These are phyloP conservation scores for Lentinus brumalis DNA, from an alignment of 768 basidiomycete species.

Conservation along the genomic window DNA sequence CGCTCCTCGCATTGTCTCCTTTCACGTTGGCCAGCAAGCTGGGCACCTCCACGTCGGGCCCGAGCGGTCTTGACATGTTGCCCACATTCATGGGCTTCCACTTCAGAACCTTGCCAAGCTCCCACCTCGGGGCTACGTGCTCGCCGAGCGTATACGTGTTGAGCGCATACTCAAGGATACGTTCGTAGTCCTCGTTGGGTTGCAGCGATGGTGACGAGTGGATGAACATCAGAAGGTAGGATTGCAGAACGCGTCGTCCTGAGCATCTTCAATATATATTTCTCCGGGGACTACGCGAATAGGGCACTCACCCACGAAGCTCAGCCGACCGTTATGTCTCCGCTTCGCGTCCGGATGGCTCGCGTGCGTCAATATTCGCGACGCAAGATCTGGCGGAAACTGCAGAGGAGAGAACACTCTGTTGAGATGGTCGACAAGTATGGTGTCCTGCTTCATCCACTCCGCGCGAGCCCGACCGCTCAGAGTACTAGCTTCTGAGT, in stretches of 20 bases:
- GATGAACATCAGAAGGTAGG: conserved; percentile 75
- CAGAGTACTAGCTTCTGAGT: background rate
- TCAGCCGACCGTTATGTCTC: conserved; percentile 73
- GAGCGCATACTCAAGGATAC: conserved; percentile 54
- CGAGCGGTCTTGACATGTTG: conserved; percentile 15
- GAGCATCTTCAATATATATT: background rate
- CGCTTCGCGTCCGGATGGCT: conserved; percentile 66
- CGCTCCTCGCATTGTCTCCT: conserved; percentile 32
- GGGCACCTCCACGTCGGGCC: conserved; percentile 12
- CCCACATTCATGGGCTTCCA: conserved; percentile 59
- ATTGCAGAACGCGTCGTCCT: conserved; percentile 79
- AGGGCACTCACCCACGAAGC: conserved; percentile 65
- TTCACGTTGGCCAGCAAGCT: conserved; percentile 15
- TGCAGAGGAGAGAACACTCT: conserved; percentile 63
- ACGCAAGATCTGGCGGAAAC: conserved; percentile 72
- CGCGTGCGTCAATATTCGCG: conserved; percentile 74
- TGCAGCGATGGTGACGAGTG: conserved; percentile 50
- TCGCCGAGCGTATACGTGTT: conserved; percentile 76
- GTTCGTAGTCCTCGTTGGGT: conserved; percentile 57
- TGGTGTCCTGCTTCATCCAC: conserved; percentile 11
- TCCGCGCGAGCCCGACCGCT: conserved; percentile 11
- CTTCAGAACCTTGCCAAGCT: conserved; percentile 67
- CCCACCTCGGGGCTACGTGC: conserved; percentile 75
- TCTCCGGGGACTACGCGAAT: background rate
- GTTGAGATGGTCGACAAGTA: conserved; percentile 56